Evolutionary conservation across 345 rosid genomes (phyloP).

Genomic region (Citrus maxima): DNA sequence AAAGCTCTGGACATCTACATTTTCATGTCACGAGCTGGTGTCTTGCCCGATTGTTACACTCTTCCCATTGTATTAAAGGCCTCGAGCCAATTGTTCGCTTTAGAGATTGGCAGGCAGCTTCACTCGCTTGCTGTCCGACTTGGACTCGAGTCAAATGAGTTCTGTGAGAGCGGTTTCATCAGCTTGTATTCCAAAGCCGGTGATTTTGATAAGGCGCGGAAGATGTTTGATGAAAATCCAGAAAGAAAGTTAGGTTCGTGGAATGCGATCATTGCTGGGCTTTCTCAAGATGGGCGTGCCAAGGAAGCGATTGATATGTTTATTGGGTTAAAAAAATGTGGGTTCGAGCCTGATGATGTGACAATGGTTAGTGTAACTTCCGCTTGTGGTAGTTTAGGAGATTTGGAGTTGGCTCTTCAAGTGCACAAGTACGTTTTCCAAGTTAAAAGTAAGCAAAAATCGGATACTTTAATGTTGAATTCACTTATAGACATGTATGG

Average conservation of each 20-base stretch:
- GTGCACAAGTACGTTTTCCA: constrained; percentile 69
- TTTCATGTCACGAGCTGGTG: constrained; percentile 51
- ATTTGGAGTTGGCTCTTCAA: constrained; percentile 61
- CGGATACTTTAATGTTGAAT: constrained; percentile 64
- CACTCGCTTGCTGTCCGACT: constrained; percentile 54
- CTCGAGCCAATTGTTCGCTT: constrained; percentile 32
- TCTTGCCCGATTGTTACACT: constrained; percentile 66
- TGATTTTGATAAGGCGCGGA: constrained; percentile 43
- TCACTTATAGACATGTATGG: constrained; percentile 77
- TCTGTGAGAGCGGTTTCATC: constrained; percentile 77
- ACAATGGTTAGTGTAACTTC: constrained; percentile 75
- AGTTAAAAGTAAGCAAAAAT: constrained; percentile 38
- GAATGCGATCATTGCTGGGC: constrained; percentile 76
- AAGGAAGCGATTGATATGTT: constrained; percentile 60
- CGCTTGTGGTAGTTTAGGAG: constrained; percentile 74
- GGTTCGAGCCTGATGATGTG: constrained; percentile 71
- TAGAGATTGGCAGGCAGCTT: constrained; percentile 50
- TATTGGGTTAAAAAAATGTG: constrained; percentile 46
- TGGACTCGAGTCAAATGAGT: constrained; percentile 56
- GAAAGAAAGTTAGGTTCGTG: constrained; percentile 77
- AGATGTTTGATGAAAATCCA: constrained; percentile 69
- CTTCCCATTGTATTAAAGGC: constrained; percentile 70
- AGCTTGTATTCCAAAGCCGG: constrained; percentile 51
- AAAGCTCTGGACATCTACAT: constrained; percentile 45
- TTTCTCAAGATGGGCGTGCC: constrained; percentile 52